Evolutionary conservation across 257 asterid species (phyloP), one percentile per base, ranked within the genome.

Genomic region (Plectranthus barbatus): DNA sequence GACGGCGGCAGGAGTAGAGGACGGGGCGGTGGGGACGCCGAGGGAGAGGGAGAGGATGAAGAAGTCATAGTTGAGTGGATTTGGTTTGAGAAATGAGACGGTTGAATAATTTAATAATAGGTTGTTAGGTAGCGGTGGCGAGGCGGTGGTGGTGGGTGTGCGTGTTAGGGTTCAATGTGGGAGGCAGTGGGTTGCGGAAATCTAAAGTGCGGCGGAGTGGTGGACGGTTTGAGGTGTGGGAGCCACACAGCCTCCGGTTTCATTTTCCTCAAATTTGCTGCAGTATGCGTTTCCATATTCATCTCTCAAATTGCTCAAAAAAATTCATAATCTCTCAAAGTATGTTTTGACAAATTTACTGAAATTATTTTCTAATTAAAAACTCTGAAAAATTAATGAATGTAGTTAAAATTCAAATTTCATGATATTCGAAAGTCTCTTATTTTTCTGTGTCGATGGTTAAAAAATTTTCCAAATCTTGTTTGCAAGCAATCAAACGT

Each of bases 21-120:
- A 4, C 20, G 72, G 1, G 39, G 69, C 18, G 76, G 82, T 33
- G 46, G 69, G 54, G 60, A 68, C 20, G 59, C 62, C 19, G 60
- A 51, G 50, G 53, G 17, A 26, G 78, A 48, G 31, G 80, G 19
- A 63, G 76, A 24, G 60, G 73, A 44, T 20, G 78, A 59, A 8
- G 77, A 71, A 62, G 68, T 56, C 80, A 76, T 74, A 45, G 57
- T 10, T 17, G 15, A 20, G 3, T 8, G 61, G 55, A 40, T 56
- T 54, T 20, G 34, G 12, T 60, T 40, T 42, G 23, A 21, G 71
- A 56, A 53, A 9, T 58, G 24, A 19, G 64, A 20, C 8, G 40
- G 23, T 49, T 55, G 31, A 13, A 15, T 3, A 6, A 18, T 6
- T 24, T 42, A 29, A 60, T 42, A 50, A 69, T 40, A 31, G 9